Evolutionary conservation across 139 green algal species (phyloP).

Genomic region (Spirogloea muscicola): DNA sequence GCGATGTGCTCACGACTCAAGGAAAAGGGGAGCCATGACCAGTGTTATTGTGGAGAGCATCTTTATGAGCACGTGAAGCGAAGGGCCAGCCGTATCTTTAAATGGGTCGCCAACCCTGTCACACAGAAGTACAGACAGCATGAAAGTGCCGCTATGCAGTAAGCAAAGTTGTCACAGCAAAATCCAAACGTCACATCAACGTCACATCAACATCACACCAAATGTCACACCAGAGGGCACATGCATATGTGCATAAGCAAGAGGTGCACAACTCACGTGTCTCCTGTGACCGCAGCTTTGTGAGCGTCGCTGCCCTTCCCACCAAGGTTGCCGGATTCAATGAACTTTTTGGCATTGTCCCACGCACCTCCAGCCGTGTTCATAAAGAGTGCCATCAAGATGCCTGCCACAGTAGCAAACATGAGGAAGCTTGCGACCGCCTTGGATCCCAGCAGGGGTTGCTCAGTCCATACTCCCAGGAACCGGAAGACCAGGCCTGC

Average conservation of each 20-base stretch:
- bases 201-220: too few species aligned
- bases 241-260: too few species aligned
- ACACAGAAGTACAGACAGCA: too few species aligned
- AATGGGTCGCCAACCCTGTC: slow-evolving; percentile 32
- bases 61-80: slow-evolving; percentile 70
- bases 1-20: neutral
- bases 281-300: slow-evolving; percentile 65
- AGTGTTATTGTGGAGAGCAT: slow-evolving; percentile 67
- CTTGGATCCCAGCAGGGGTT: slow-evolving; percentile 55
- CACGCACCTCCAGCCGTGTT: slow-evolving; percentile 63
- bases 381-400: slow-evolving; percentile 57
- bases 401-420: slow-evolving; percentile 62
- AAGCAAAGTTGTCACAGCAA: too few species aligned
- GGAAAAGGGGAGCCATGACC: slow-evolving; percentile 56
- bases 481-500: slow-evolving; percentile 49
- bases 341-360: slow-evolving; percentile 74
- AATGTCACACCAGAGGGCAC: too few species aligned
- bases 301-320: slow-evolving; percentile 63
- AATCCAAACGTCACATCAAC: too few species aligned
- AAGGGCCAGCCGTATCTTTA: slow-evolving; percentile 64
- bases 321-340: slow-evolving; percentile 59
- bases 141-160: too few species aligned
- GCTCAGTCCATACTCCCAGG: slow-evolving; percentile 52
- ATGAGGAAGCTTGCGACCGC: slow-evolving; percentile 59
- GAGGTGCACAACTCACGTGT: slow-evolving; percentile 50